Conservation (phyloP, 352 stramenopile species). For the Elongisporangium anandrum region DNA sequence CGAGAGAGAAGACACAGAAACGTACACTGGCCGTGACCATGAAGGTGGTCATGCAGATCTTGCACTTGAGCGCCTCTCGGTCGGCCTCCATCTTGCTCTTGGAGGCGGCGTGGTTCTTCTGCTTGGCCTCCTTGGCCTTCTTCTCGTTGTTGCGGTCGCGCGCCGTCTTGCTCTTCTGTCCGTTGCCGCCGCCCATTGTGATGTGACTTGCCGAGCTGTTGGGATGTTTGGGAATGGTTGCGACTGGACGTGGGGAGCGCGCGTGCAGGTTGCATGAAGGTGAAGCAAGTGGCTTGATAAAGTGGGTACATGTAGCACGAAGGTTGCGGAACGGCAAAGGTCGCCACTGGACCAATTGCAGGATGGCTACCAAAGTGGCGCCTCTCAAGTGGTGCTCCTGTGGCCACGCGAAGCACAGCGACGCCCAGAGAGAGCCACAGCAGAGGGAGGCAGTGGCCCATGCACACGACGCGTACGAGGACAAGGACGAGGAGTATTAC, state of each 20-base stretch:
- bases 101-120: slow-evolving; percentile 74
- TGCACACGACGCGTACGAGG: background rate
- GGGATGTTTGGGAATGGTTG: background rate
- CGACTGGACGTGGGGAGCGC: background rate
- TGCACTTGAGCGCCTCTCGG: slow-evolving; percentile 77
- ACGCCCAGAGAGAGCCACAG: background rate
- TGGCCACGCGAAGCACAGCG: slow-evolving; percentile 7
- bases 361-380: slow-evolving; percentile 2
- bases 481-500: background rate
- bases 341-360: slow-evolving; percentile 4
- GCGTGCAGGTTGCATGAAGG: background rate
- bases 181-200: slow-evolving; percentile 81
- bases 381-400: slow-evolving; percentile 6
- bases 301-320: background rate
- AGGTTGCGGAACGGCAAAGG: slow-evolving; percentile 9
- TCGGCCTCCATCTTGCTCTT: slow-evolving; percentile 85
- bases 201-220: background rate
- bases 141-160: slow-evolving; percentile 82
- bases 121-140: slow-evolving; percentile 82
- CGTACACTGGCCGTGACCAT: slow-evolving; percentile 81
- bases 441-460: slow-evolving; percentile 4
- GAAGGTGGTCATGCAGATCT: slow-evolving; percentile 86
- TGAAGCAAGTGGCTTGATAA: background rate
- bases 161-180: slow-evolving; percentile 75
- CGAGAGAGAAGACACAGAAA: slow-evolving; percentile 5